phyloP scores from a whole-genome alignment of 2,329 filamentous ascomycete genomes.

The Clarireedia homoeocarpa region DNA sequence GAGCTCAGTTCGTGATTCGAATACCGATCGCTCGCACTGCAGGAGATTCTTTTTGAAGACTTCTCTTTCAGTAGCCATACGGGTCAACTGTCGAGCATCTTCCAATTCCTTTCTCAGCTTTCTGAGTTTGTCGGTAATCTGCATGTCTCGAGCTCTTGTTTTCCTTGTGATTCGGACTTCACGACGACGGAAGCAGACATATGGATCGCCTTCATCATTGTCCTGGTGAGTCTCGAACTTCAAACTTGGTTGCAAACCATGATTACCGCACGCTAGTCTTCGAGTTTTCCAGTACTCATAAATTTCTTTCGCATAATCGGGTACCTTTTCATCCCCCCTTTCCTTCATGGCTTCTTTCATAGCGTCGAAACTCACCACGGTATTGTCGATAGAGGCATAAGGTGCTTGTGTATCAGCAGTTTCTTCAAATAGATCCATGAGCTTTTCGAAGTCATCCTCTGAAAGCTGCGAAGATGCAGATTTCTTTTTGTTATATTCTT shows the following conservation, averaged over 20 bases:
- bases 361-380: slow-evolving; percentile 68
- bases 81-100: slow-evolving; percentile 73
- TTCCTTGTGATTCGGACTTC: slow-evolving; percentile 93
- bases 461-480: slow-evolving; percentile 56
- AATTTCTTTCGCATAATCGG: slow-evolving; percentile 60
- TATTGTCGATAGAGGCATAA: slow-evolving; percentile 83
- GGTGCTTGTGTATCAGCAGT: slow-evolving; percentile 77
- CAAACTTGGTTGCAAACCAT: slow-evolving; percentile 65
- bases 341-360: slow-evolving; percentile 62
- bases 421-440: slow-evolving; percentile 93
- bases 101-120: slow-evolving; percentile 86
- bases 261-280: slow-evolving; percentile 59
- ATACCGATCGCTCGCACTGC: slow-evolving; percentile 66
- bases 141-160: slow-evolving; percentile 86
- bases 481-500: slow-evolving; percentile 72
- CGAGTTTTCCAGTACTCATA: slow-evolving; percentile 85
- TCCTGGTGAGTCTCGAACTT: slow-evolving; percentile 95
- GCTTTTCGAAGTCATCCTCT: slow-evolving; percentile 86
- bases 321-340: slow-evolving; percentile 38
- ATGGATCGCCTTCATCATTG: slow-evolving; percentile 91
- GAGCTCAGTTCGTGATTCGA: slow-evolving; percentile 72
- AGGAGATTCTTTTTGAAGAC: slow-evolving; percentile 70
- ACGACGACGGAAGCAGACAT: slow-evolving; percentile 93
- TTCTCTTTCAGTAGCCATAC: slow-evolving; percentile 73
- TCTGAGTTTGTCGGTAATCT: slow-evolving; percentile 90